Evolutionary conservation across 345 rosid species (phyloP), one percentile per base, ranked within the genome.

Genomic region (Kernera saxatilis): DNA sequence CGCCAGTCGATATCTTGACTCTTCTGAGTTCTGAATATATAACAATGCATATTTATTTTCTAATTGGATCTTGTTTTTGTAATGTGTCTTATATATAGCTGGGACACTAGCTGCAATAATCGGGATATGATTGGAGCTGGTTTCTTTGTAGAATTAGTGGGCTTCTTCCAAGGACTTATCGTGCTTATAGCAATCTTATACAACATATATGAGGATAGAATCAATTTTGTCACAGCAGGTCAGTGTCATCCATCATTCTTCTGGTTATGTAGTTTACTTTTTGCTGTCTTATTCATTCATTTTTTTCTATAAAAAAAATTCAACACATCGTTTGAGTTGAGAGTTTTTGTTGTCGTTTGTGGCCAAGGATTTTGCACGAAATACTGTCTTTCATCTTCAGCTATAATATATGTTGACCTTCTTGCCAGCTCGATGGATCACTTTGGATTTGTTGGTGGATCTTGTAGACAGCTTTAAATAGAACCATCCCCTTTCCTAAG

Each of bases 181-280:
- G 5, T 5, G n/a, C n/a, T n/a, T n/a, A n/a, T n/a, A n/a, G n/a
- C n/a, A n/a, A 32, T 32, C 36, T 32, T 32, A 32, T 36, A 40
- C 44, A 40, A 13, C 44, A 40, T 40, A 13, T 40, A 40, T 40
- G n/a, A n/a, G n/a, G 86, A 90, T 67, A 85, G 81, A 75, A 18
- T 90, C 18, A 69, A 80, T 80, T 86, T 88, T 64, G 83, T 84
- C 53, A 81, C 76, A 71, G 41, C 67, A 29, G 87, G 87, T 80
- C 14, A 77, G 80, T 82, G 22, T 43, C 15, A 17, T 18, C 25
- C 15, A 35, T 57, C 8, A 57, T 36, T 45, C 19, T 19, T 33
- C 25, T 18, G 43, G 44, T 35, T 57, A 33, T 18, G 15, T 21
- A 15, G 23, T 8, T 36, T 36, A 18, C 29, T 11, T 36, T 35